Conservation (phyloP, 108 stramenopile species). For the Cyclotella distinguenda region DNA sequence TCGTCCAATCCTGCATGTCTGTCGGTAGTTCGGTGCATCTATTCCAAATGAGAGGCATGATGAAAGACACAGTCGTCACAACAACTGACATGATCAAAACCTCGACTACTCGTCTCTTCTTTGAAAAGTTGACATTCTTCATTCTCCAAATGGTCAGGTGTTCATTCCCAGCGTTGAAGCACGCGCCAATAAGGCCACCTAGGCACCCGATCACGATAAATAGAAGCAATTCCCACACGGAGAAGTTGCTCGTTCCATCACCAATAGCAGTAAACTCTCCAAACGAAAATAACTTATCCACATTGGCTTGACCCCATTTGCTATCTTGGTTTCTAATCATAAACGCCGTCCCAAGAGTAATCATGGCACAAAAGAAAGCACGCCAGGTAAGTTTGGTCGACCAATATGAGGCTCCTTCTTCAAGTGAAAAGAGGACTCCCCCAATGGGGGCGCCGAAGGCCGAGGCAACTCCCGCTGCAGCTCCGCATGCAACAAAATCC, state of each 20-base stretch:
- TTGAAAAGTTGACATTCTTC: conserved; percentile 76
- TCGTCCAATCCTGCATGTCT: conserved; percentile 95
- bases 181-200: conserved; percentile 93
- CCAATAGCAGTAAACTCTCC: conserved; percentile 84
- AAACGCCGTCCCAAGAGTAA: conserved; percentile 86
- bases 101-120: conserved; percentile 74
- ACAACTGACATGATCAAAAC: conserved; percentile 67
- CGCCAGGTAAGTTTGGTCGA: conserved; percentile 95
- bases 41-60: conserved; percentile 89
- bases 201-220: conserved; percentile 91
- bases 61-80: conserved; percentile 76
- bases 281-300: conserved; percentile 93
- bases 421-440: conserved; percentile 93
- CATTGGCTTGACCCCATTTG: conserved; percentile 87
- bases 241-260: conserved; percentile 75
- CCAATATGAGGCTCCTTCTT: conserved; percentile 97
- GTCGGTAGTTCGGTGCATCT: conserved; percentile 87
- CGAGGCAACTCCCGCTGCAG: conserved; percentile 91
- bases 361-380: conserved; percentile 97
- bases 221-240: conserved; percentile 91
- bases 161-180: conserved; percentile 94
- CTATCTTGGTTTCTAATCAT: conserved; percentile 72
- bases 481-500: conserved; percentile 97
- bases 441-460: conserved; percentile 98
- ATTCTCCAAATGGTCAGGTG: conserved; percentile 89